Evolutionary conservation across 108 stramenopile species (phyloP).

Genomic region (Chaetoceros muelleri): DNA sequence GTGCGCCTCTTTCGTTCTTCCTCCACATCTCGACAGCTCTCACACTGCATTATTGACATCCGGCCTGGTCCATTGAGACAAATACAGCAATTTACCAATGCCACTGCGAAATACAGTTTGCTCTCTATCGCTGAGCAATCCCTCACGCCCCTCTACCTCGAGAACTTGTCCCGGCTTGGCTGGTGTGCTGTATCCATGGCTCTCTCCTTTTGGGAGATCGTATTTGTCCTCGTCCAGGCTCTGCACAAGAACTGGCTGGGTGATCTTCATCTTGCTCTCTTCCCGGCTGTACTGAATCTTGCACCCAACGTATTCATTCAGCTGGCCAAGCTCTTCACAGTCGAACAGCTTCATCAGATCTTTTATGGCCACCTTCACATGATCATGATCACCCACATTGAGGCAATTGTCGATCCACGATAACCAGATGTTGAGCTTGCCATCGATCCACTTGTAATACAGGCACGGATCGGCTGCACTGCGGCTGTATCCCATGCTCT

Average conservation of each 20-base stretch:
- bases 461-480: slow-evolving; percentile 17
- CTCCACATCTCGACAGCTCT: slow-evolving; percentile 12
- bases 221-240: slow-evolving; percentile 16
- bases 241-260: slow-evolving; percentile 33
- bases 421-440: slow-evolving; percentile 12
- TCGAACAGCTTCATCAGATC: slow-evolving; percentile 14
- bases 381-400: slow-evolving; percentile 2
- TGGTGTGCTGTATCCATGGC: background rate
- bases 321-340: slow-evolving; percentile 13
- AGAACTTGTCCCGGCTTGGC: slow-evolving; percentile 5
- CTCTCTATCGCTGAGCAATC: too few relatives aligned
- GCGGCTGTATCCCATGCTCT: background rate
- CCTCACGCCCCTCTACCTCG: too few relatives aligned
- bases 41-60: slow-evolving; percentile 22
- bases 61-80: slow-evolving; percentile 16
- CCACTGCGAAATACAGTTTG: slow-evolving; percentile 11
- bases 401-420: slow-evolving; percentile 34
- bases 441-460: slow-evolving; percentile 14
- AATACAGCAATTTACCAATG: slow-evolving; percentile 15
- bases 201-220: slow-evolving; percentile 6
- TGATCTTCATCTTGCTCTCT: slow-evolving; percentile 9
- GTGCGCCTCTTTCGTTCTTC: background rate
- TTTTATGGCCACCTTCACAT: slow-evolving; percentile 3
- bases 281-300: slow-evolving; percentile 10
- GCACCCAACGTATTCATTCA: slow-evolving; percentile 31